Evolutionary conservation across 345 rosid genomes (phyloP).

Genomic region (Cardiospermum halicacabum): DNA sequence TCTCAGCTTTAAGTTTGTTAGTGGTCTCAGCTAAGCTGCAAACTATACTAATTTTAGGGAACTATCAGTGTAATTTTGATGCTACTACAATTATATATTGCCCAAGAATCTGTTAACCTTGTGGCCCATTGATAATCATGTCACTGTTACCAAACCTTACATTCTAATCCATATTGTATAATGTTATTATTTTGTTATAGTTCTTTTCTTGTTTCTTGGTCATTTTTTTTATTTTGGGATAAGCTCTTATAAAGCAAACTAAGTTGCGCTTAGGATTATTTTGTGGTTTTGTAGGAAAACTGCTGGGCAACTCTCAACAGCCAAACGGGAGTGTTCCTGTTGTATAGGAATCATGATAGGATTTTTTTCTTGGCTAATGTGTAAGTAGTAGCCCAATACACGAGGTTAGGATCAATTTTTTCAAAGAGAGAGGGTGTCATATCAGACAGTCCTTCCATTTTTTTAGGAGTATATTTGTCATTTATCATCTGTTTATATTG

Average conservation of each 20-base stretch:
- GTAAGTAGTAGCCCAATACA: constrained; percentile 31
- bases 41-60: not conserved
- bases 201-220: not conserved
- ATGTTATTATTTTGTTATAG: not conserved
- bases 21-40: not conserved
- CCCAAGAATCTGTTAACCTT: not conserved
- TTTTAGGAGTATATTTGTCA: constrained; percentile 15
- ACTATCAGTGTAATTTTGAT: not conserved
- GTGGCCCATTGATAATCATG: not conserved
- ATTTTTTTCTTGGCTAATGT: constrained; percentile 24
- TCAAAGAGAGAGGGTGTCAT: constrained; percentile 20
- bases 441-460: constrained; percentile 23
- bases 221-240: not conserved
- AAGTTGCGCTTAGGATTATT: not conserved
- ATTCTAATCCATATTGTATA: not conserved
- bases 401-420: constrained; percentile 42
- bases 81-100: not conserved
- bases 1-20: not conserved
- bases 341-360: constrained; percentile 30
- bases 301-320: constrained; percentile 33
- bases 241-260: not conserved
- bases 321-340: constrained; percentile 47
- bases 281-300: constrained; percentile 31
- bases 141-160: not conserved
- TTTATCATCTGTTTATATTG: constrained; percentile 22